Evolutionary conservation across 768 basidiomycete species (phyloP), one percentile per base, ranked within the genome.

Genomic region (Suillus clintonianus): DNA sequence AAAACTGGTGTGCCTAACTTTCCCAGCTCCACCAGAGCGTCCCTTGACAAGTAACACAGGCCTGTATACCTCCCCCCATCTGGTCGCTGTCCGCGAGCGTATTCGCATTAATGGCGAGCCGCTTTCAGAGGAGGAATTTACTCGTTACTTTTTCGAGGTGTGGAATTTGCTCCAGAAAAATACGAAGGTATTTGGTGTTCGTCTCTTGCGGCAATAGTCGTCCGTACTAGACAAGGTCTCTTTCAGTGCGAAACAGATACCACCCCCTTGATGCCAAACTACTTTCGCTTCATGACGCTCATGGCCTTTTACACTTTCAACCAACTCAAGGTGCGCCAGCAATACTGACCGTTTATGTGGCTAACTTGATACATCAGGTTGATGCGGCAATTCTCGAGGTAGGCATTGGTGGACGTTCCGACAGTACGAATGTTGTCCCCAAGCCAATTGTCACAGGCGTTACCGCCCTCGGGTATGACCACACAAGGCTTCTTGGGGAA

Each of bases 361-460:
- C 32, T 55, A 51, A 24, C 27, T 34, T 22, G 5, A 47, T 45
- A 22, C 5, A 8, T 43, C 68, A 83, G 79, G 87, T 99, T 6
- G 88, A 96, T 67, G 95, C 94, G 4, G 94, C 96, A 0, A 85
- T 99, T 60, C 82, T 99, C 27, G 97, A 99, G 82, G 97, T 99
- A 42, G 97, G 97, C 10, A 90, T 99, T 22, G 97, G 97, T 24
- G 97, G 97, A 11, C 83, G 85, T 24, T 93, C 93, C 71, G 97
- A 99, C 72, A 94, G 94, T 69, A 99, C 97, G 32, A 99, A 99
- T 68, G 87, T 97, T 65, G 94, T 99, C 13, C 95, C 95, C 0
- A 85, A 84, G 62, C 97, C 97, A 0, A 72, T 95, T n/a, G 90
- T 90, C 30, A 92, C 96, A 7, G 97, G 95, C 7, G 82, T 99